Percentiles rank a stretch among this genome's conserved stretches.
phyloP scores from a whole-genome alignment of 164 flowering plant species.

The Berberis vulgaris region DNA sequence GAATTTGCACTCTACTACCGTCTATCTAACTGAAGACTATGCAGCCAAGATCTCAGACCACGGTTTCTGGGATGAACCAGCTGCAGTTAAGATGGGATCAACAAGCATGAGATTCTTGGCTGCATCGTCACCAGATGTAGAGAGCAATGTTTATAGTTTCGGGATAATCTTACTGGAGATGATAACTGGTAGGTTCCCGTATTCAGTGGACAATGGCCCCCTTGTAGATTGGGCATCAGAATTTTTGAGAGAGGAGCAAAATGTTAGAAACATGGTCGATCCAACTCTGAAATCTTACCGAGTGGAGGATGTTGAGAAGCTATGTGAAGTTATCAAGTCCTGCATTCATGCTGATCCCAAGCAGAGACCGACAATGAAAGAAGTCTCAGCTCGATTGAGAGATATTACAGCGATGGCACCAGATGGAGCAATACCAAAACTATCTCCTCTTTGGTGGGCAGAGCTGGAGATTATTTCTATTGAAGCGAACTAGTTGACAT shows the following conservation, averaged over 20 bases:
- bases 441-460: conserved; percentile 84
- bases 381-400: conserved; percentile 37
- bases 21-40: conserved; percentile 70
- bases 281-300: conserved; percentile 39
- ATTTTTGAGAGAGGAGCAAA: conserved; percentile 19
- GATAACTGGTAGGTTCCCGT: conserved; percentile 49
- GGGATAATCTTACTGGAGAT: conserved; percentile 56
- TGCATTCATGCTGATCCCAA: conserved; percentile 46
- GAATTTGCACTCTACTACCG: conserved; percentile 44
- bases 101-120: conserved; percentile 20
- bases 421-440: conserved; percentile 54
- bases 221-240: conserved; percentile 32
- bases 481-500: conserved; percentile 24
- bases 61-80: conserved; percentile 33
- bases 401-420: conserved; percentile 56
- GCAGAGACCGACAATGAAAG: conserved; percentile 51
- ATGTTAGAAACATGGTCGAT: conserved; percentile 39
- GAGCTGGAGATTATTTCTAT: conserved; percentile 63
- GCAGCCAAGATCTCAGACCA: conserved; percentile 74
- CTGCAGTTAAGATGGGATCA: conserved; percentile 29
- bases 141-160: conserved; percentile 50
- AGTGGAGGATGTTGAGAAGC: conserved; percentile 31
- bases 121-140: conserved; percentile 18
- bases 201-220: conserved; percentile 19
- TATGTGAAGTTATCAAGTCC: conserved; percentile 31